These are phyloP conservation scores for Phenoliferia sp. DNA, from an alignment of 1,284 basidiomycete species.

Conservation along the genomic window DNA sequence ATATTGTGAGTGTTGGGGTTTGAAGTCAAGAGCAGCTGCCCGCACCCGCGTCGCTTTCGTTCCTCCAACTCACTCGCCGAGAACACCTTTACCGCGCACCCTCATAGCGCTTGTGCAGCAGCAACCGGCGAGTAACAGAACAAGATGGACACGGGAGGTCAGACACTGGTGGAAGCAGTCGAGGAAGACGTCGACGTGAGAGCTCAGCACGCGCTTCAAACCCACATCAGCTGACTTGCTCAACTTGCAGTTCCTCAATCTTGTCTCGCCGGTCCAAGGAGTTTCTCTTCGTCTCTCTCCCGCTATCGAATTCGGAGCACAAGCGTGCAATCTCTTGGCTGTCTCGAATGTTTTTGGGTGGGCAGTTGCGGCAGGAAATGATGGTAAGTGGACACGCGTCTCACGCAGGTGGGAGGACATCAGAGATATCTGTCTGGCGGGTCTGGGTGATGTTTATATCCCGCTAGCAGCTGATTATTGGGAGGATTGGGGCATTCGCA, in stretches of 20 bases:
- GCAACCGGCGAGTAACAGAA: neutral
- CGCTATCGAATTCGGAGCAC: neutral
- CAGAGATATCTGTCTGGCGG: neutral
- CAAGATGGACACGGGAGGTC: neutral
- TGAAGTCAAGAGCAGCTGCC: too few relatives aligned
- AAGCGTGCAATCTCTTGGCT: conserved; percentile 23
- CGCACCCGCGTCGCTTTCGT: too few relatives aligned
- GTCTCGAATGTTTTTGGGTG: conserved; percentile 31
- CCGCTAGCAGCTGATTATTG: too few relatives aligned
- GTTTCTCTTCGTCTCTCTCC: neutral
- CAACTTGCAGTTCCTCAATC: neutral
- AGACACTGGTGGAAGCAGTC: neutral
- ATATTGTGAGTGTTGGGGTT: neutral
- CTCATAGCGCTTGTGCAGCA: neutral
- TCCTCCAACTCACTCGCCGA: too few relatives aligned
- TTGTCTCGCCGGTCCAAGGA: neutral
- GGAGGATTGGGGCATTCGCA: too few relatives aligned
- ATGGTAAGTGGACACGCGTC: conserved; percentile 10
- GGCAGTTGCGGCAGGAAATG: conserved; percentile 6
- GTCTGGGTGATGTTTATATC: too few relatives aligned
- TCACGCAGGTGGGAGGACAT: neutral
- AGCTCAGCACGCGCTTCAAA: neutral
- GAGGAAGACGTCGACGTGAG: neutral
- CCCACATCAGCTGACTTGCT: neutral
- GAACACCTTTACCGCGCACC: neutral